Base-by-base conservation (phyloP, 495 filamentous ascomycete genomes). In the Hamigera avellanea region DNA sequence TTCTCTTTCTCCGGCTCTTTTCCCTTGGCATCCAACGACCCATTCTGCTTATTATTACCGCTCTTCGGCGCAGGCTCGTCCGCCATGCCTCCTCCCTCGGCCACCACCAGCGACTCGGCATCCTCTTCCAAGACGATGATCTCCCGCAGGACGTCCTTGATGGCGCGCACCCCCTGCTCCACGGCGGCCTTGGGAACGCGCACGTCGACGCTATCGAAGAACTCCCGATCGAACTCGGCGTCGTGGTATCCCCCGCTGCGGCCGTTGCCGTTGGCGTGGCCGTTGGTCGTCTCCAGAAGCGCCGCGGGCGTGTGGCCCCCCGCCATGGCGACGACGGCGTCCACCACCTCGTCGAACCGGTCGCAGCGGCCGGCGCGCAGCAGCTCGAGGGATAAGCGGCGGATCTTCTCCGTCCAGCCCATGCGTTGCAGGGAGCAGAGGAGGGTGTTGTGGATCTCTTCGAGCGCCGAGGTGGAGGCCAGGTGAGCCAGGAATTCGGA, bases 111-210 rank as follows among this genome's bases (percentile, higher is more conserved):
- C 49, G 19, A 52, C 55, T 58, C 61, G n/a, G 37, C 51, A 36
- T 70, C 62, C 18, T 63, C 66, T 23, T 69, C 61, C 25, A 71
- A 45, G 8, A 67, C 56, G 18, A 66, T 61, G 40, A 72, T 61
- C 36, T 70, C 66, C 21, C 67, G 52, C 33, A 72, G 37, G 2
- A 66, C 59, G 12, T 69, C 66, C 36, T 68, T 67, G 27, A 72
- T 48, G 3, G 63, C 60, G 2, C 56, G 43, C 2, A 66, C 60
- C 3, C 64, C 64, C 40, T 67, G 62, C n/a, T 63, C 61, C 16
- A 67, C 64, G 10, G 66, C 57, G 6, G 45, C 40, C 25, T 56
- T 44, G 0, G 64, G 64, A 23, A 67, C 62, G 17, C 62, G 51
- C 40, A 67, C 55, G 42, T 67, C 57, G 21, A 62, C 50, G 9